Evolutionary conservation across 192 early-diverging fungal genomes (phyloP).

Genomic region (Linnemannia schmuckeri): DNA sequence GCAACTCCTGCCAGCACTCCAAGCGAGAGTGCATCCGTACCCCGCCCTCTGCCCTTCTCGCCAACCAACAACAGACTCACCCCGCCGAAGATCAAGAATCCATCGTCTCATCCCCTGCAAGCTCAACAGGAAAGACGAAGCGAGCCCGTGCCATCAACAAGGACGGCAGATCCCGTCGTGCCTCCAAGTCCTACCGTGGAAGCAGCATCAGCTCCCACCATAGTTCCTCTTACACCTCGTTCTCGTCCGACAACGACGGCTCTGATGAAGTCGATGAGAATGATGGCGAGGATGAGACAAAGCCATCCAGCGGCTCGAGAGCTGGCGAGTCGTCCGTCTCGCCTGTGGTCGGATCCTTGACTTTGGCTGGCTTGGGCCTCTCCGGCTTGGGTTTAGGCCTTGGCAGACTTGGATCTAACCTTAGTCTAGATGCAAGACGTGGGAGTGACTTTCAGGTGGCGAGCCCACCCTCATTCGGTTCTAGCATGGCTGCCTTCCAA

Average conservation of each 20-base stretch:
- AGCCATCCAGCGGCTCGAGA: background rate
- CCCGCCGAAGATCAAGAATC: background rate
- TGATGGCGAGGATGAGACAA: background rate
- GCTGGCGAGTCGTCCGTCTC: constrained; percentile 13
- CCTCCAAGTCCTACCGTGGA: constrained; percentile 35
- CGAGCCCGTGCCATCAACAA: constrained; percentile 12
- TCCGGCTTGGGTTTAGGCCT: constrained; percentile 1
- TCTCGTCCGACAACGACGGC: constrained; percentile 12
- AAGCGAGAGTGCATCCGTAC: constrained; percentile 56
- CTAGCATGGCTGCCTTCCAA: background rate
- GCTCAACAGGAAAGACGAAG: constrained; percentile 22
- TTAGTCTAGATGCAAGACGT: background rate
- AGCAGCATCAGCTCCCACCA: constrained; percentile 37
- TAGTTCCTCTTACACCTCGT: constrained; percentile 36
- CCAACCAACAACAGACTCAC: constrained; percentile 7
- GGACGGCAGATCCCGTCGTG: constrained; percentile 25
- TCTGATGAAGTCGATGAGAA: constrained; percentile 16
- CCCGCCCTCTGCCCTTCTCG: constrained; percentile 39
- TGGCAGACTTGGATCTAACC: background rate
- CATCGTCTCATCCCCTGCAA: background rate
- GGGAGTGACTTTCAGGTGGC: background rate
- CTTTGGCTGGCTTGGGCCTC: constrained; percentile 28
- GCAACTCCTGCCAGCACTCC: constrained; percentile 52
- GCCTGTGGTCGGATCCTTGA: constrained; percentile 24
- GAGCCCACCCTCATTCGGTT: background rate